Evolutionary conservation across 2,329 filamentous ascomycete species (phyloP), one percentile per base, ranked within the genome.

Genomic region (Dothistroma pini): DNA sequence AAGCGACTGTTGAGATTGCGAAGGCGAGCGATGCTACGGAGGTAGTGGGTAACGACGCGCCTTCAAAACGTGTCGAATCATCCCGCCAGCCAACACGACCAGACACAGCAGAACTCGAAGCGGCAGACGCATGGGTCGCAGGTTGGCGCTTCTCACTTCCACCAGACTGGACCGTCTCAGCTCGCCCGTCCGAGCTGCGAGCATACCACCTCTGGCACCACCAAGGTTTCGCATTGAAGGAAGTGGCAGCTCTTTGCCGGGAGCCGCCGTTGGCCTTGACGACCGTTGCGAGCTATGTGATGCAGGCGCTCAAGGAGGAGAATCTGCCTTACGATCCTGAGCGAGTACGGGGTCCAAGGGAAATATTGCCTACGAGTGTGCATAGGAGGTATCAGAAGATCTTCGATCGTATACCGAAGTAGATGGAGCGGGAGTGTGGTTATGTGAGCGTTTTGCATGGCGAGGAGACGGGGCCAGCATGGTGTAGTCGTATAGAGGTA

Each of bases 151-250:
- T 60, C 9, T 49, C 53, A 1, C 55, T 56, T 16, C 58, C 62
- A 9, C 19, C 57, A 11, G 58, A 62, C 38, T 57, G 56, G 52
- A 60, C 35, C 7, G 48, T 58, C 11, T 53, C 58, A 22, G 58
- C 38, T 31, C 41, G 59, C n/a, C 32, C 57, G 38, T 31, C 57
- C 25, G 44, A 59, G 57, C 57, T 71, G 51, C 80, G 84, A 14
- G 80, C 85, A 0, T 90, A 89, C 68, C 83, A 81, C 64, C 74
- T 91, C 21, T 91, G 88, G 88, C 77, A 86, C 58, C 80, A 85
- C 59, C 72, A 79, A 8, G 75, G 78, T 12, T 75, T 89, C 19
- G 65, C 71, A 0, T 77, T 86, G 0, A 68, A 74, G 0, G 74
- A 77, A 0, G 76, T 89, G 16, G 85, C 85, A 1, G 74, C 70